A percentile compares a stretch with the other conserved stretches of the same genome.
Conservation (phyloP, 2,329 filamentous ascomycete genomes). For the Drechslerella stenobrocha region DNA sequence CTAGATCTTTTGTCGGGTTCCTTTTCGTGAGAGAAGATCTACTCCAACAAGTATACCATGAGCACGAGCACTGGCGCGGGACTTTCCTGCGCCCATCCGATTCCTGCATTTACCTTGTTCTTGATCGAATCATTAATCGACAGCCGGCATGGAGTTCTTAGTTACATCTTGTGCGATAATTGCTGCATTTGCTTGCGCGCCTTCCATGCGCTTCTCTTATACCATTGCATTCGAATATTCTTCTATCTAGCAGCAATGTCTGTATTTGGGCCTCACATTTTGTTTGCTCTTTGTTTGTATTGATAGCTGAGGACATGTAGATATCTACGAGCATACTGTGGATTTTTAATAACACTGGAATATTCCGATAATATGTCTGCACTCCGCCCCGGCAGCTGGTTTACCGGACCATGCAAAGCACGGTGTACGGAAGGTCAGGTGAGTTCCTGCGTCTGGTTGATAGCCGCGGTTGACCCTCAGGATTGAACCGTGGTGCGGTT, state of each 20-base stretch:
- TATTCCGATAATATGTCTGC: too few relatives aligned
- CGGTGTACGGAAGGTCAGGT: too few relatives aligned
- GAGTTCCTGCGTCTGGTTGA: too few relatives aligned
- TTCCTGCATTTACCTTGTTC: constrained; percentile 15
- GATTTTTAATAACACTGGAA: neutral
- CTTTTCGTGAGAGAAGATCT: constrained; percentile 5
- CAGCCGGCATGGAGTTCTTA: constrained; percentile 44
- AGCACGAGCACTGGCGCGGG: constrained; percentile 20
- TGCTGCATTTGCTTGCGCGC: constrained; percentile 14
- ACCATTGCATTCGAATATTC: neutral
- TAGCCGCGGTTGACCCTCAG: too few relatives aligned
- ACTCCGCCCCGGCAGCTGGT: too few relatives aligned
- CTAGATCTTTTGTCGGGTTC: neutral
- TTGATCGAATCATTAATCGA: neutral
- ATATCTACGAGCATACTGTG: constrained; percentile 20
- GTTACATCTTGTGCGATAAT: constrained; percentile 17
- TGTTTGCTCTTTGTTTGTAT: neutral
- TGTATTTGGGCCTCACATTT: constrained; percentile 25
- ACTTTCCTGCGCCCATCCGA: constrained; percentile 12
- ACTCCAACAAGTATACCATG: neutral
- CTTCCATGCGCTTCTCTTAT: constrained; percentile 5
- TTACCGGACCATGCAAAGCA: too few relatives aligned
- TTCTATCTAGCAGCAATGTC: constrained; percentile 8
- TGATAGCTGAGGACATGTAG: constrained; percentile 21
- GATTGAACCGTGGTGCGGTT: too few relatives aligned